Evolutionary conservation across 306 rosid species (phyloP).

Genomic region (Mimosa bimucronata): DNA sequence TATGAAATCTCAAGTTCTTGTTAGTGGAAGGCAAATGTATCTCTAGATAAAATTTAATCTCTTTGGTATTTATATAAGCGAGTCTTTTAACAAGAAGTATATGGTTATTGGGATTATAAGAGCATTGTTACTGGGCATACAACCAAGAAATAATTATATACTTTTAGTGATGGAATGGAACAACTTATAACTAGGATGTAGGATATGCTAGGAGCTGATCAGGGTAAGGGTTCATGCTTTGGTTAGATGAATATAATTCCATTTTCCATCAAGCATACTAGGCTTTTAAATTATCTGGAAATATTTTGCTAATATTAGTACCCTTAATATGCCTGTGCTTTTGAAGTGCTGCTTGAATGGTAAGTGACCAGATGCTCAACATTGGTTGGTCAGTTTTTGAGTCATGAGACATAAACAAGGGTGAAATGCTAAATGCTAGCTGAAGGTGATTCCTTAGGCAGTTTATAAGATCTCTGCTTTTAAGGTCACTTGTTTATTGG

Average conservation of each 20-base stretch:
- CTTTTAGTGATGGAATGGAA: background rate
- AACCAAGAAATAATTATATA: background rate
- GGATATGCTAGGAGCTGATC: background rate
- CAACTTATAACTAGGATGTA: background rate
- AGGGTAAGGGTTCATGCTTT: background rate
- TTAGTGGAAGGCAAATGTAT: background rate
- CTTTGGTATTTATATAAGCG: background rate
- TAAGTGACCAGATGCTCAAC: background rate
- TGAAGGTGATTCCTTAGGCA: background rate
- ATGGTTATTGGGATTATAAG: background rate
- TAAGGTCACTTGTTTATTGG: background rate
- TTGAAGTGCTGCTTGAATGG: slow-evolving; percentile 16
- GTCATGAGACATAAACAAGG: slow-evolving; percentile 4
- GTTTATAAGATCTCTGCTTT: background rate
- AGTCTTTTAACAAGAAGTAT: background rate
- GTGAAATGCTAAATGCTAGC: background rate
- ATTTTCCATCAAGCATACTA: background rate
- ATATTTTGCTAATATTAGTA: background rate
- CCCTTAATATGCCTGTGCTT: no score
- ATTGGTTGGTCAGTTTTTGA: slow-evolving; percentile 8
- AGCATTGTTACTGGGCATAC: background rate
- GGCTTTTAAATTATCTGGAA: slow-evolving; percentile 5
- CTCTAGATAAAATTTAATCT: background rate
- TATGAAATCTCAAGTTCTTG: background rate
- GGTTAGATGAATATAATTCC: background rate